These are phyloP conservation scores for Xylaria multiplex DNA, from an alignment of 2,329 filamentous ascomycete species.

Conservation along the genomic window DNA sequence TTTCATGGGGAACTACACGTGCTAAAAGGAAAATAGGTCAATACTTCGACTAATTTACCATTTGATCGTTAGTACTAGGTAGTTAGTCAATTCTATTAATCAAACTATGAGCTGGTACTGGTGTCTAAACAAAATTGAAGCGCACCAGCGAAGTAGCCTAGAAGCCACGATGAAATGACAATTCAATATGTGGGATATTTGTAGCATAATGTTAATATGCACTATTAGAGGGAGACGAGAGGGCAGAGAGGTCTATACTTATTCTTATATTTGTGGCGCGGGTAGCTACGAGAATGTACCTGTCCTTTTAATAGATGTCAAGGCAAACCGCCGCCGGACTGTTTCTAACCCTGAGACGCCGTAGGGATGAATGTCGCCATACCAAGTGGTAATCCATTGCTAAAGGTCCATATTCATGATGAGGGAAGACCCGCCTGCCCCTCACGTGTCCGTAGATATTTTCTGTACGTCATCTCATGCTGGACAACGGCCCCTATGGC, in stretches of 20 bases:
- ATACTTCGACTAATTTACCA: background rate
- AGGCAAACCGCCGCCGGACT: background rate
- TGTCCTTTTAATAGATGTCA: conserved; percentile 14
- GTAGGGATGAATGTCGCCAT: conserved; percentile 2
- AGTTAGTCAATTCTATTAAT: background rate
- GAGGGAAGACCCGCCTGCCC: background rate
- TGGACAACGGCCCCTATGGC: background rate
- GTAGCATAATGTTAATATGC: background rate
- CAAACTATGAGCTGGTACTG: no score
- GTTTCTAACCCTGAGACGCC: conserved; percentile 12
- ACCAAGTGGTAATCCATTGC: conserved; percentile 1
- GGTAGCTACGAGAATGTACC: conserved; percentile 25
- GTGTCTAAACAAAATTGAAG: background rate
- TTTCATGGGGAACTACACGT: background rate
- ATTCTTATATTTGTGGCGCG: conserved; percentile 21
- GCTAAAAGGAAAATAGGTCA: background rate
- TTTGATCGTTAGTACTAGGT: no score
- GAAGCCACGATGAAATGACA: background rate
- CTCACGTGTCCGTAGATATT: background rate
- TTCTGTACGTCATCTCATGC: background rate
- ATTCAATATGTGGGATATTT: background rate
- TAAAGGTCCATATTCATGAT: background rate
- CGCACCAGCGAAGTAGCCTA: background rate
- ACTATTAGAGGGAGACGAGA: background rate
- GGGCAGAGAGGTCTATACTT: conserved; percentile 13